These are phyloP conservation scores for Reticulascus tulasneorum DNA, from an alignment of 2,329 filamentous ascomycete genomes.

Conservation along the genomic window DNA sequence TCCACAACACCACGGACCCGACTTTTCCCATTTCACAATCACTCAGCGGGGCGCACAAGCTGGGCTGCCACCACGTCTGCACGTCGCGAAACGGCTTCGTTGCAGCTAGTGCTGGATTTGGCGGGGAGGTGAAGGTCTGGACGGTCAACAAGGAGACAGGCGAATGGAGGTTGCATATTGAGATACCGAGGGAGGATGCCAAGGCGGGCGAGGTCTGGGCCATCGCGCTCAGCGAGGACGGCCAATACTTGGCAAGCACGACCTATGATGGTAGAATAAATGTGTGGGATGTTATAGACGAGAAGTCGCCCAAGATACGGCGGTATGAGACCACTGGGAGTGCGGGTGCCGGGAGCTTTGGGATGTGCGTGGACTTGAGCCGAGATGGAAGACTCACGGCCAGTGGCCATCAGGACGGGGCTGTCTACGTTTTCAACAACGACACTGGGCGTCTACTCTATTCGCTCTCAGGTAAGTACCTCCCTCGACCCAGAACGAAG, in stretches of 20 bases:
- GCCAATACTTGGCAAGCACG: slow-evolving; percentile 78
- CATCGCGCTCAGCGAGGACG: slow-evolving; percentile 77
- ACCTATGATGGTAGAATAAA: slow-evolving; percentile 85
- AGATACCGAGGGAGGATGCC: slow-evolving; percentile 39
- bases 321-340: slow-evolving; percentile 79
- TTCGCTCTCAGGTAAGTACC: slow-evolving; percentile 68
- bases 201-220: slow-evolving; percentile 80
- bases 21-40: slow-evolving; percentile 77
- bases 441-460: slow-evolving; percentile 80
- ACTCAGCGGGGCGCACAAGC: slow-evolving; percentile 73
- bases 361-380: slow-evolving; percentile 78
- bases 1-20: slow-evolving; percentile 70
- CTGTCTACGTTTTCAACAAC: slow-evolving; percentile 93
- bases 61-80: slow-evolving; percentile 88
- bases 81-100: slow-evolving; percentile 64
- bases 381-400: slow-evolving; percentile 80
- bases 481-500: not conserved
- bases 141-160: slow-evolving; percentile 50
- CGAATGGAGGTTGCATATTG: slow-evolving; percentile 47
- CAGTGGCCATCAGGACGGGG: slow-evolving; percentile 88
- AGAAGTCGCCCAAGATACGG: slow-evolving; percentile 61
- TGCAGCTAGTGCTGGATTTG: slow-evolving; percentile 83
- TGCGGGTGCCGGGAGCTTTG: slow-evolving; percentile 77
- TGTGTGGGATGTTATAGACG: slow-evolving; percentile 70
- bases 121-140: slow-evolving; percentile 86